Base-by-base conservation (phyloP, 176 grass and related monocot species). In the Triticum turgidum region DNA sequence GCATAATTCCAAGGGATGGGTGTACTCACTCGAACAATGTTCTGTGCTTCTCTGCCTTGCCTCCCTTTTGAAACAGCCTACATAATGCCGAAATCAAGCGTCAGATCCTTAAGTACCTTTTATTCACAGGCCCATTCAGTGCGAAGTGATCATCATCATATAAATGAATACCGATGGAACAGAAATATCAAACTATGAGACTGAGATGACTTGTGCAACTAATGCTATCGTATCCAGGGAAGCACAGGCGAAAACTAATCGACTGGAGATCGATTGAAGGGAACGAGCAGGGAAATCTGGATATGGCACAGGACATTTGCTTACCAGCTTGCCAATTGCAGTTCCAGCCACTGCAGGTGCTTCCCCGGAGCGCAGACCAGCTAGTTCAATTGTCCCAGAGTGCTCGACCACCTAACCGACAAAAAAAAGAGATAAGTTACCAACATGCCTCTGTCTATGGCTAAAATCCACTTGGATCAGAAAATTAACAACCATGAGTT, bases 1-100 rank as follows among this genome's bases (percentile, higher is more conserved):
- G 18, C 12, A 78, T 25, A 80, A 8, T 72, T 61, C 29, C 1
- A 81, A 47, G 12, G 24, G 83, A 66, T 47, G 77, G 58, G 20
- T 82, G 27, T 61, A 91, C 90, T 95, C 78, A 98, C 93, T 73
- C 88, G 80, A 73, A 98, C 88, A 61, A 91, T 83, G 78, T 95
- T 98, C 77, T 89, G 93, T 64, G 93, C 91, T 83, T 95, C 93
- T 78, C 89, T 91, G 61, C 96, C 88, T 92, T 98, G 96, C 73
- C 93, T 89, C 33, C 86, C 96, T 89, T 98, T 98, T 63, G 96
- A 89, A 80, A 98, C 62, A 29, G 91, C 91, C 96, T 98, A 87
- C 42, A 82, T 32, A 84, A 42, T 3, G n/a, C 67, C 0, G 9
- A 84, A 81, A 70, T 13, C 18, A 42, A 81, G 21, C 8, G 63